A percentile compares a stretch with the other conserved stretches of the same genome.
phyloP scores from a whole-genome alignment of 2,329 filamentous ascomycete genomes.

The Arthrinium puccinioides region DNA sequence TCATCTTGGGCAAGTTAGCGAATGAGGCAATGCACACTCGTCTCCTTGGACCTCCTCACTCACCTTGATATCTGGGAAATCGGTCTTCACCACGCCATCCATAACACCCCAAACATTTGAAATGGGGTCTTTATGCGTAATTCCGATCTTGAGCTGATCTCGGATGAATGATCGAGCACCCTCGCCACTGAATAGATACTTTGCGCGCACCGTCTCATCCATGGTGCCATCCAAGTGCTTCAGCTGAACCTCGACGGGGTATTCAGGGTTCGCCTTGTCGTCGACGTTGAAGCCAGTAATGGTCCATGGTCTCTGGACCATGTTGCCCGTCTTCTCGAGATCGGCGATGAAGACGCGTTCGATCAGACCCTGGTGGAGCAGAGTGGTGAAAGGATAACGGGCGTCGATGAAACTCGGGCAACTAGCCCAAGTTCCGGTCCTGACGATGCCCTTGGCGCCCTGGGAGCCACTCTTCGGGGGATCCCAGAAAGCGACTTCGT shows the following conservation, averaged over 20 bases:
- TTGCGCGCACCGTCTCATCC: slow-evolving; percentile 59
- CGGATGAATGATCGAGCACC: slow-evolving; percentile 62
- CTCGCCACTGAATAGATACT: slow-evolving; percentile 66
- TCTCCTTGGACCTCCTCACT: no score
- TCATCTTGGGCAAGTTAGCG: slow-evolving; percentile 52
- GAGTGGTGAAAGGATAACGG: slow-evolving; percentile 62
- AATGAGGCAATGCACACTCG: no score
- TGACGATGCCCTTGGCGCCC: slow-evolving; percentile 53
- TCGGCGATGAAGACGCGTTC: slow-evolving; percentile 64
- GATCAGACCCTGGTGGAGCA: slow-evolving; percentile 65
- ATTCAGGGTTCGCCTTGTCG: slow-evolving; percentile 48
- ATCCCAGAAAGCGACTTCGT: slow-evolving; percentile 69
- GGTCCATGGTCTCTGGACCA: slow-evolving; percentile 58
- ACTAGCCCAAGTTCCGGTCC: slow-evolving; percentile 73
- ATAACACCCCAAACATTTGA: slow-evolving; percentile 71
- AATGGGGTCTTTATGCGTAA: slow-evolving; percentile 64
- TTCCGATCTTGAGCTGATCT: slow-evolving; percentile 58
- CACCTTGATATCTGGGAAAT: slow-evolving; percentile 72
- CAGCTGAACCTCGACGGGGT: slow-evolving; percentile 74
- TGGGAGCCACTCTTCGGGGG: slow-evolving; percentile 44
- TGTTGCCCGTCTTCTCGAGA: slow-evolving; percentile 51
- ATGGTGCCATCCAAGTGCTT: slow-evolving; percentile 68
- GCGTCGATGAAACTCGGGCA: slow-evolving; percentile 79
- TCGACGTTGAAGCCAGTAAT: slow-evolving; percentile 55
- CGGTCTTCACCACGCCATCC: slow-evolving; percentile 63